Percentiles rank a stretch among this genome's conserved stretches.
Evolutionary conservation across 2,329 filamentous ascomycete genomes (phyloP).

Genomic region (Epichloe uncinata): DNA sequence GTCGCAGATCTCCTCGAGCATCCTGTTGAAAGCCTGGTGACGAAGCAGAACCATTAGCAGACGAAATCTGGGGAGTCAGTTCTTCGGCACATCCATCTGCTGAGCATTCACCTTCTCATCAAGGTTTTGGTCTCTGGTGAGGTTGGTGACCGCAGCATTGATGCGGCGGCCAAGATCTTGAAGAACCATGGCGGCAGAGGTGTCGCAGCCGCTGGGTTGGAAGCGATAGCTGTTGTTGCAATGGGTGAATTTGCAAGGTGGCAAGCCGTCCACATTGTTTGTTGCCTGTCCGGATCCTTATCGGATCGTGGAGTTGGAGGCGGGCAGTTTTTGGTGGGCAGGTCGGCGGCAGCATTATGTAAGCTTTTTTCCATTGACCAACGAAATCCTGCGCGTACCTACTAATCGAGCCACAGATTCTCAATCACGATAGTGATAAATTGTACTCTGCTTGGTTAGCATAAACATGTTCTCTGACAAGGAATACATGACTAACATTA

Average conservation of each 20-base stretch:
- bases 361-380: neutral
- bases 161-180: constrained; percentile 98
- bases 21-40: constrained; percentile 75
- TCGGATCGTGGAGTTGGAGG: neutral
- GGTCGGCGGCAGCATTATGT: neutral
- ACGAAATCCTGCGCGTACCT: neutral
- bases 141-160: constrained; percentile 86
- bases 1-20: constrained; percentile 97
- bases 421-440: no score
- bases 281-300: neutral
- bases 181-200: constrained; percentile 62
- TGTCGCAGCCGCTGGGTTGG: neutral
- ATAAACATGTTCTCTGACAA: no score
- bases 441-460: no score
- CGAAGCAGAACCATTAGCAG: neutral
- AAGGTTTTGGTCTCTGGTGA: constrained; percentile 82
- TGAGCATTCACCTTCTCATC: constrained; percentile 71
- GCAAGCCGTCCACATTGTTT: neutral
- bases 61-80: no score
- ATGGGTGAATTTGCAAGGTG: constrained; percentile 5
- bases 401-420: neutral
- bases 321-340: neutral
- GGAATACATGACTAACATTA: no score
- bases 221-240: constrained; percentile 2
- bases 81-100: neutral